These are phyloP conservation scores for Kodamaea hsintzibuensis DNA, from an alignment of 805 yeast genomes.

Conservation along the genomic window DNA sequence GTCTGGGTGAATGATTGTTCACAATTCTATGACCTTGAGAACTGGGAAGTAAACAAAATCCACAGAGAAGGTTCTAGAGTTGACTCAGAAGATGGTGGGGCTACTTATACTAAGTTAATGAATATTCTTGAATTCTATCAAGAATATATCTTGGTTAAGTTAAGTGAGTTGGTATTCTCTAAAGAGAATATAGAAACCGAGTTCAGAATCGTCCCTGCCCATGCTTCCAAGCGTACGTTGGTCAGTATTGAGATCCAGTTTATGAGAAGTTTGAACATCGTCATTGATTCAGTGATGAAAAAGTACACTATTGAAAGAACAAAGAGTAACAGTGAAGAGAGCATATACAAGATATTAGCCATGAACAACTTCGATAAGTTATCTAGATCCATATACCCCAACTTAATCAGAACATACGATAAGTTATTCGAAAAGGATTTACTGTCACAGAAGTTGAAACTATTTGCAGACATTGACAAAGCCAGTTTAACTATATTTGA, in stretches of 20 bases:
- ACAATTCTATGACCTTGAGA: slow-evolving; percentile 45
- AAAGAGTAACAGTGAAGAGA: slow-evolving; percentile 20
- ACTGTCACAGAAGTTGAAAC: slow-evolving; percentile 37
- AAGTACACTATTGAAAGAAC: slow-evolving; percentile 32
- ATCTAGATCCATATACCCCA: slow-evolving; percentile 32
- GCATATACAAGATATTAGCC: slow-evolving; percentile 39
- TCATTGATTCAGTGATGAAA: slow-evolving; percentile 44
- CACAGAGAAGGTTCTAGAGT: not conserved
- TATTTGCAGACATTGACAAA: slow-evolving; percentile 44
- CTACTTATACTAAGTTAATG: slow-evolving; percentile 35
- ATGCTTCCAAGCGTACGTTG: slow-evolving; percentile 41
- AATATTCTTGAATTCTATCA: slow-evolving; percentile 38
- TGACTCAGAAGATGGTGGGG: slow-evolving; percentile 15
- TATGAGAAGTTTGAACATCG: slow-evolving; percentile 42
- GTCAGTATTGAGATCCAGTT: slow-evolving; percentile 47
- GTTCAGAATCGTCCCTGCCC: slow-evolving; percentile 33
- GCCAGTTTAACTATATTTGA: slow-evolving; percentile 40
- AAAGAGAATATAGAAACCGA: slow-evolving; percentile 17
- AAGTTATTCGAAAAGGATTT: slow-evolving; percentile 35
- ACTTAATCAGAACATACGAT: slow-evolving; percentile 34
- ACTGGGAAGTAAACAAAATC: slow-evolving; percentile 33
- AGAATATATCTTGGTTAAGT: slow-evolving; percentile 31
- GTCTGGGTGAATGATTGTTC: slow-evolving; percentile 48
- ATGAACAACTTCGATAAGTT: slow-evolving; percentile 45
- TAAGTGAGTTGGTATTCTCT: slow-evolving; percentile 28